Evolutionary conservation across 2,329 filamentous ascomycete species (phyloP).

Genomic region (Stachybotrys echinatus): DNA sequence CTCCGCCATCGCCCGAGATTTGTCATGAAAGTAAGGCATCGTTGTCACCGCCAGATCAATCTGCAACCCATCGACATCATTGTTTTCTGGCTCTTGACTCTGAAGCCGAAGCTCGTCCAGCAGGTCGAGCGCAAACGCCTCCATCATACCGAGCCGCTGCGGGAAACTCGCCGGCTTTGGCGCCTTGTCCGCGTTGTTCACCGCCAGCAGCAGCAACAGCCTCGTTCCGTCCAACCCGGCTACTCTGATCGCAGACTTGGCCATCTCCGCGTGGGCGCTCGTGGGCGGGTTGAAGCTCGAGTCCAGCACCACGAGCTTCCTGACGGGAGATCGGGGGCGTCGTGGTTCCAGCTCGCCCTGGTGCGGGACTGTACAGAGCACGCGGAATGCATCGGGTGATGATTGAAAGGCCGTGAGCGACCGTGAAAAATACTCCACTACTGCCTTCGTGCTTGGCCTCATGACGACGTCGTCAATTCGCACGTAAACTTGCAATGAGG

Average conservation of each 20-base stretch:
- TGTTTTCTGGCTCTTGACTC: background rate
- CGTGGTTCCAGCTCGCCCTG: constrained; percentile 9
- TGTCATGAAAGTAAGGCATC: constrained; percentile 69
- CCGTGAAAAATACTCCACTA: constrained; percentile 36
- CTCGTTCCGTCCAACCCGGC: constrained; percentile 18
- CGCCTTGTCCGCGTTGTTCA: constrained; percentile 62
- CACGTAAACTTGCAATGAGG: too few species aligned
- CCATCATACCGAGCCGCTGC: constrained; percentile 67
- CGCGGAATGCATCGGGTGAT: constrained; percentile 35
- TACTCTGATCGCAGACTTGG: constrained; percentile 36
- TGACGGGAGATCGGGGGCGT: constrained; percentile 12
- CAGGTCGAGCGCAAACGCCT: constrained; percentile 56
- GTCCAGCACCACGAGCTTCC: constrained; percentile 52
- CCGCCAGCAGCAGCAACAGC: constrained; percentile 55
- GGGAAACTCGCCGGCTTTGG: constrained; percentile 64
- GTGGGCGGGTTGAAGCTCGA: constrained; percentile 67
- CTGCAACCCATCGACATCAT: constrained; percentile 12
- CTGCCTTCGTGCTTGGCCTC: constrained; percentile 15
- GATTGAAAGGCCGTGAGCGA: constrained; percentile 39
- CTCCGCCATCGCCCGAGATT: constrained; percentile 53
- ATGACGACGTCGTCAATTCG: too few species aligned
- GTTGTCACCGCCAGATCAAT: constrained; percentile 68
- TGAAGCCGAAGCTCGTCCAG: constrained; percentile 15
- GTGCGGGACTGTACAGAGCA: constrained; percentile 37
- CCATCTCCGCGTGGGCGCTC: constrained; percentile 54